Percentiles rank a stretch among this genome's conserved stretches.
Conservation (phyloP, 495 filamentous ascomycete genomes). For the Chaetomium tenue region DNA sequence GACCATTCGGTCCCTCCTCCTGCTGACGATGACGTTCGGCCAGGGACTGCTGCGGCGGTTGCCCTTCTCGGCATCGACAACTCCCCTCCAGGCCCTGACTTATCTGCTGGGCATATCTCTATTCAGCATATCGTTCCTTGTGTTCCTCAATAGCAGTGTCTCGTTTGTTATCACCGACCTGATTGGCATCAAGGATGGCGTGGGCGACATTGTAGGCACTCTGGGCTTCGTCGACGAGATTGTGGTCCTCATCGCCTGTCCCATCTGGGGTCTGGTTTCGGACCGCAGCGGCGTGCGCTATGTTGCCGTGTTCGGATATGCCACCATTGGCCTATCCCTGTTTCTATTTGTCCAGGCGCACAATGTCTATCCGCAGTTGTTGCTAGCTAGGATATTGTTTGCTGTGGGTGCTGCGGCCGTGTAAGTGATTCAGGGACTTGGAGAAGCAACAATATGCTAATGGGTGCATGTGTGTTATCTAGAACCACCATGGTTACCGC, state of each 20-base stretch:
- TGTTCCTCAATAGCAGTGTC: constrained; percentile 92
- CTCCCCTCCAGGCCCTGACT: constrained; percentile 69
- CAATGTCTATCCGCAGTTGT: constrained; percentile 85
- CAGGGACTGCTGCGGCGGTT: constrained; percentile 45
- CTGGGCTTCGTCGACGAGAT: constrained; percentile 95
- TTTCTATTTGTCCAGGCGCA: constrained; percentile 78
- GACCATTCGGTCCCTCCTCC: background rate
- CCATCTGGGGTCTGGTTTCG: constrained; percentile 86
- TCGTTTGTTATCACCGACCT: constrained; percentile 94
- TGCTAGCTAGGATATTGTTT: constrained; percentile 84
- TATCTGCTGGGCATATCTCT: constrained; percentile 89
- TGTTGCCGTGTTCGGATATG: constrained; percentile 76
- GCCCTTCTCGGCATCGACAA: constrained; percentile 59
- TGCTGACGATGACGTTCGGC: constrained; percentile 25
- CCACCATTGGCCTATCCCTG: constrained; percentile 71
- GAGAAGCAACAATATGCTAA: background rate
- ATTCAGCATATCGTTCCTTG: constrained; percentile 94
- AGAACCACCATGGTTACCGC: constrained; percentile 96
- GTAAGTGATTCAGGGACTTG: constrained; percentile 38
- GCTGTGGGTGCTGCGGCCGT: constrained; percentile 86
- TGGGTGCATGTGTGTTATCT: background rate
- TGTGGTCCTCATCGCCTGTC: constrained; percentile 85
- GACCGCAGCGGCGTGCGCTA: constrained; percentile 83
- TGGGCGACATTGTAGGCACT: constrained; percentile 89
- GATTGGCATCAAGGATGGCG: constrained; percentile 68